phyloP scores from a whole-genome alignment of 495 filamentous ascomycete species.

The Neurospora intermedia region DNA sequence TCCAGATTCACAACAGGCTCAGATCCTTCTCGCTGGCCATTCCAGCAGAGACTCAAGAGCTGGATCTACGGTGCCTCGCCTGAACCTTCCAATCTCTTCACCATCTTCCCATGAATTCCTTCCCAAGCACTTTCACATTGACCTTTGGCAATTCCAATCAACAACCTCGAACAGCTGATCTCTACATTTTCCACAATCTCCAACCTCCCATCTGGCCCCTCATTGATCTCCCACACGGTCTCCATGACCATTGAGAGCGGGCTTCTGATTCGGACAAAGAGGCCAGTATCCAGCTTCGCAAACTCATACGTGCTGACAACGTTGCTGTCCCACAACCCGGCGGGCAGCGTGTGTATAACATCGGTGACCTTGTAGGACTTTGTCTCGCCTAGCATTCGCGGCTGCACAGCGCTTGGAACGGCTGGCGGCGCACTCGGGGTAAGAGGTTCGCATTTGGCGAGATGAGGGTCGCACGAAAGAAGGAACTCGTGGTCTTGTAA shows the following conservation, averaged over 20 bases:
- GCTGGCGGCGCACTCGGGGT: conserved; percentile 7
- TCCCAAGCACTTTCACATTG: conserved; percentile 33
- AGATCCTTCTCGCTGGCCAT: neutral
- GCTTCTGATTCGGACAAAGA: conserved; percentile 35
- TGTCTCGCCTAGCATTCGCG: conserved; percentile 3
- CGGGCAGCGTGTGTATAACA: conserved; percentile 29
- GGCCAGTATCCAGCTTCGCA: conserved; percentile 25
- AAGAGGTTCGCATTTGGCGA: conserved; percentile 24
- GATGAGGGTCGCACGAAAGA: conserved; percentile 33
- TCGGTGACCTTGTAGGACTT: conserved; percentile 23
- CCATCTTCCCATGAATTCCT: conserved; percentile 32
- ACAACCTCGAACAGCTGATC: conserved; percentile 30
- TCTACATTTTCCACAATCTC: conserved; percentile 30
- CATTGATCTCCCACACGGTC: conserved; percentile 29
- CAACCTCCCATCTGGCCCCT: conserved; percentile 8
- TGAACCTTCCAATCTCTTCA: conserved; percentile 21
- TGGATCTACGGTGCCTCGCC: neutral
- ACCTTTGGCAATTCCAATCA: conserved; percentile 31
- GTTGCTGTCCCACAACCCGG: conserved; percentile 34
- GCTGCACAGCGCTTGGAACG: conserved; percentile 11
- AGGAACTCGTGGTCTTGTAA: conserved; percentile 49
- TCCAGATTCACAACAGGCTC: neutral
- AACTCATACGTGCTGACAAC: conserved; percentile 38
- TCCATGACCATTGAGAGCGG: conserved; percentile 37
- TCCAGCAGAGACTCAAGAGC: neutral